A percentile compares a stretch with the other conserved stretches of the same genome.
Evolutionary conservation across 2,329 filamentous ascomycete genomes (phyloP).

Genomic region (Xylaria sp.): DNA sequence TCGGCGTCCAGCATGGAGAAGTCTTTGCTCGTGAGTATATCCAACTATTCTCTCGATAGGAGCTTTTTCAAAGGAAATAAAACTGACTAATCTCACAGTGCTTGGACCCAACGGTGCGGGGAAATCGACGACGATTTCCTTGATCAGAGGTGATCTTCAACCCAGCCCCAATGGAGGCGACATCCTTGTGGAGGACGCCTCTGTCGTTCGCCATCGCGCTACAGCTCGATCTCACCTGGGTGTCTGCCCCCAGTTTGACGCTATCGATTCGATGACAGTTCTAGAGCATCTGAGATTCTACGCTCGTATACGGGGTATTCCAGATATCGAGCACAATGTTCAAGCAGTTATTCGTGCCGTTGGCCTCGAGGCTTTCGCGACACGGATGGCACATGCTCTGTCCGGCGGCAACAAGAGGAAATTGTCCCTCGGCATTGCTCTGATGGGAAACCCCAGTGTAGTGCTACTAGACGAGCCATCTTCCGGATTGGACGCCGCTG

Average conservation of each 20-base stretch:
- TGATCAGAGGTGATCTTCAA: constrained; percentile 88
- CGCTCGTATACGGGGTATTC: constrained; percentile 82
- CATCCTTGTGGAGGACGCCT: constrained; percentile 81
- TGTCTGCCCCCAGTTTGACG: constrained; percentile 91
- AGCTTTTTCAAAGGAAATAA: background rate
- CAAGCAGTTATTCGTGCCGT: constrained; percentile 82
- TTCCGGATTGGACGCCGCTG: constrained; percentile 88
- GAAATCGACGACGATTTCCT: constrained; percentile 88
- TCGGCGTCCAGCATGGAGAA: constrained; percentile 81
- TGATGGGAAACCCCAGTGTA: constrained; percentile 92
- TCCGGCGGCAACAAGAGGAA: constrained; percentile 97
- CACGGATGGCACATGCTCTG: constrained; percentile 80
- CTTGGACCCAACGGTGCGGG: constrained; percentile 92
- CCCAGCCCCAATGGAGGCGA: constrained; percentile 79
- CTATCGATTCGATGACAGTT: constrained; percentile 91
- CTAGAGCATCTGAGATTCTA: constrained; percentile 89
- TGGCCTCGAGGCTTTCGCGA: constrained; percentile 75
- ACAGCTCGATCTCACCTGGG: constrained; percentile 81
- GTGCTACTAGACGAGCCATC: constrained; percentile 90
- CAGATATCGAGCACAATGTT: constrained; percentile 81
- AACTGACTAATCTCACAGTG: constrained; percentile 53
- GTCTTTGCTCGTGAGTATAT: constrained; percentile 73
- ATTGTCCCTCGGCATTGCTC: constrained; percentile 84
- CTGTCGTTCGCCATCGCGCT: constrained; percentile 77
- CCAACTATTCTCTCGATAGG: background rate